Conservation (phyloP, 2,329 filamentous ascomycete species). For the Colletotrichum viniferum region DNA sequence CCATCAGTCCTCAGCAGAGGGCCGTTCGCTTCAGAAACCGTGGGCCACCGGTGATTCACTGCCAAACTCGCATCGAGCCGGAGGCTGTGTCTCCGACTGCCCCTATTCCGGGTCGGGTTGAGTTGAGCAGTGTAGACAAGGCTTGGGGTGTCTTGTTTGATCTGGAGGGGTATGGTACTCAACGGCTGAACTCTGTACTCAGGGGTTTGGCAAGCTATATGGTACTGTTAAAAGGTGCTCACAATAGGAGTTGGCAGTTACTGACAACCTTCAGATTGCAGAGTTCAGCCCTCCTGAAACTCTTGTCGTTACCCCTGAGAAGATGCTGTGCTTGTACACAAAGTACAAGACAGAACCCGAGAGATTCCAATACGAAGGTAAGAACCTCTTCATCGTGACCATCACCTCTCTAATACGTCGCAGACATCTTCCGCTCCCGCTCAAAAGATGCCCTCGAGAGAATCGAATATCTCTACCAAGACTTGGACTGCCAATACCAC, state of each 20-base stretch:
- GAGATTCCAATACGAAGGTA: slow-evolving; percentile 71
- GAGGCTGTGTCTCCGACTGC: not conserved
- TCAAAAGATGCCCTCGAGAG: slow-evolving; percentile 47
- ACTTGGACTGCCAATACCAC: slow-evolving; percentile 65
- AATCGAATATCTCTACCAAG: slow-evolving; percentile 62
- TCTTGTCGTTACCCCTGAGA: slow-evolving; percentile 75
- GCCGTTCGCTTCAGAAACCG: slow-evolving; percentile 10
- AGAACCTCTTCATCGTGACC: slow-evolving; percentile 25
- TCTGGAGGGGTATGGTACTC: slow-evolving; percentile 67
- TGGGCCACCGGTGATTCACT: slow-evolving; percentile 8
- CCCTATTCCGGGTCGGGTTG: slow-evolving; percentile 23
- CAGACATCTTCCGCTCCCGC: slow-evolving; percentile 58
- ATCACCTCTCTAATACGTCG: not conserved
- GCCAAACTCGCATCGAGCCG: not conserved
- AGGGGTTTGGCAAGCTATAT: slow-evolving; percentile 76
- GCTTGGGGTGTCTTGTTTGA: slow-evolving; percentile 82
- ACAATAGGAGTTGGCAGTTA: not conserved
- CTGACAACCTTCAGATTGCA: slow-evolving; percentile 28
- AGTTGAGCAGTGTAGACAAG: slow-evolving; percentile 67
- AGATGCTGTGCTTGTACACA: slow-evolving; percentile 76
- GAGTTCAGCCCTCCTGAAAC: slow-evolving; percentile 29
- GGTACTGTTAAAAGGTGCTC: slow-evolving; percentile 48
- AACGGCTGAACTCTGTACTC: slow-evolving; percentile 72
- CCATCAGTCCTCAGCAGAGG: not conserved
- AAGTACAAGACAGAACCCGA: slow-evolving; percentile 69